A percentile compares a stretch with the other conserved stretches of the same genome.
These are phyloP conservation scores for Kwoniella dendrophila DNA, from an alignment of 768 basidiomycete species.

Conservation along the genomic window DNA sequence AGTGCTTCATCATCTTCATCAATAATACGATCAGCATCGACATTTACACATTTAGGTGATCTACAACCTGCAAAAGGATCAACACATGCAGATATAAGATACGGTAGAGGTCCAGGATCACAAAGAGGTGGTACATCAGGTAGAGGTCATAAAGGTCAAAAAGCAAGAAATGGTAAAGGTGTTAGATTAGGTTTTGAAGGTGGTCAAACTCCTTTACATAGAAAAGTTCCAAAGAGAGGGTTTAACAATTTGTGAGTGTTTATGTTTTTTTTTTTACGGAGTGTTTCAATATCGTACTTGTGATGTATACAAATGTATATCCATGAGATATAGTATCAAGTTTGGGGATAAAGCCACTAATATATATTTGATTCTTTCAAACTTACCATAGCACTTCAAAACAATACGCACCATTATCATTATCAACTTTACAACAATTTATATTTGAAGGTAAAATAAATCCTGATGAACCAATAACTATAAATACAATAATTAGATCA, in stretches of 20 bases:
- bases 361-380: neutral
- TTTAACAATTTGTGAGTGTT: conserved; percentile 83
- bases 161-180: conserved; percentile 84
- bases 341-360: no score
- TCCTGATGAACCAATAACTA: conserved; percentile 83
- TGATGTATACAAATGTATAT: neutral
- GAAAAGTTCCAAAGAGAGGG: conserved; percentile 88
- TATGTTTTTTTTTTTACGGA: neutral
- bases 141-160: conserved; percentile 93
- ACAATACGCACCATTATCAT: conserved; percentile 77
- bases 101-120: conserved; percentile 90
- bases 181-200: conserved; percentile 88
- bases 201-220: conserved; percentile 91
- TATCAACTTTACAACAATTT: conserved; percentile 88
- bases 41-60: conserved; percentile 41
- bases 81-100: conserved; percentile 59
- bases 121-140: conserved; percentile 90
- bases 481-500: conserved; percentile 77
- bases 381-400: conserved; percentile 65
- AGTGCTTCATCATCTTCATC: conserved; percentile 27
- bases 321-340: no score
- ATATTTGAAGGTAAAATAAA: conserved; percentile 79
- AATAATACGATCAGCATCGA: conserved; percentile 44
- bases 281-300: neutral
- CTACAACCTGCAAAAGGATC: conserved; percentile 45